phyloP scores from a whole-genome alignment of 345 rosid genomes.

The Combretum micranthum region DNA sequence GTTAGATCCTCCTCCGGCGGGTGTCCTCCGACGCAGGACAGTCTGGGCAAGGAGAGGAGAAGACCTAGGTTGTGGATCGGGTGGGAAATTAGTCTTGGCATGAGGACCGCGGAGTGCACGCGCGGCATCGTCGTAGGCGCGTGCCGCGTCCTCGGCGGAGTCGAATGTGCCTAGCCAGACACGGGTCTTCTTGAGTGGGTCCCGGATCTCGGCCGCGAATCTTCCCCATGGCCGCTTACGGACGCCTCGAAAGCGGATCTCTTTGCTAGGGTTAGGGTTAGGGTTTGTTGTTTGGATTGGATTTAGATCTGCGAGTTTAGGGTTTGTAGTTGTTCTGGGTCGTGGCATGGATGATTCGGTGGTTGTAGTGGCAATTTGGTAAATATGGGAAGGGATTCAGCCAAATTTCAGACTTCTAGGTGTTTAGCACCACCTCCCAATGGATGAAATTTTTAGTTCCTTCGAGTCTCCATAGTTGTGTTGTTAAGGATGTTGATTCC shows the following conservation, averaged over 20 bases:
- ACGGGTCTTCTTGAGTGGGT: conserved; percentile 33
- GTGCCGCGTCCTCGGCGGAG: conserved; percentile 29
- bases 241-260: conserved; percentile 24
- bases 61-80: background rate
- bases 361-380: too few species aligned
- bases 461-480: too few species aligned
- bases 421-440: too few species aligned
- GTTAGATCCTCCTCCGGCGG: too few species aligned
- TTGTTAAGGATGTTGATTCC: too few species aligned
- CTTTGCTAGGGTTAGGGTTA: background rate
- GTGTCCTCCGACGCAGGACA: too few species aligned
- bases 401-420: too few species aligned
- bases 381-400: too few species aligned
- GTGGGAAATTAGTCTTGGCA: conserved; percentile 30
- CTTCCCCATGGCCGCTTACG: conserved; percentile 15
- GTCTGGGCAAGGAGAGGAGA: conserved; percentile 9
- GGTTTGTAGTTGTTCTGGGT: conserved; percentile 1
- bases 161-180: conserved; percentile 34
- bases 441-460: too few species aligned
- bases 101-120: conserved; percentile 26
- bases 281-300: background rate
- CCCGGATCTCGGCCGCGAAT: conserved; percentile 31
- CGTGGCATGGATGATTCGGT: too few species aligned
- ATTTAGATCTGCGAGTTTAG: conserved; percentile 1
- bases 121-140: conserved; percentile 32